A percentile compares a stretch with the other conserved stretches of the same genome.
Conservation (phyloP, 495 filamentous ascomycete species). For the Podospora conica region DNA sequence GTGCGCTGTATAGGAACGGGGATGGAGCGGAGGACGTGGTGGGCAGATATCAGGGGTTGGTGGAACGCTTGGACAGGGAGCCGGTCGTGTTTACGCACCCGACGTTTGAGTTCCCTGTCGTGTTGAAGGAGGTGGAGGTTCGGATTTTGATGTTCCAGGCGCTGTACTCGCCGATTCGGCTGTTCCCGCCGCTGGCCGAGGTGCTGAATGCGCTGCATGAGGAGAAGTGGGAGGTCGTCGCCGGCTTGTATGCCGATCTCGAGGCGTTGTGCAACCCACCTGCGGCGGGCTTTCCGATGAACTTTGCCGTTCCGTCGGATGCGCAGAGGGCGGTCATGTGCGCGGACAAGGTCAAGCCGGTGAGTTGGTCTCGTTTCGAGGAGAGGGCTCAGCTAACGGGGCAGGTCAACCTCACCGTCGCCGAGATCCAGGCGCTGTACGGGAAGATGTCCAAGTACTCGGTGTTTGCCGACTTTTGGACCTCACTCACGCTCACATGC, state of each 20-base stretch:
- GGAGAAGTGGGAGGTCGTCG: conserved; percentile 5
- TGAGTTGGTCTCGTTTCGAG: conserved; percentile 3
- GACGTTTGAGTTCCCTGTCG: conserved; percentile 25
- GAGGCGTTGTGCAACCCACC: conserved; percentile 29
- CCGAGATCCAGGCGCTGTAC: conserved; percentile 29
- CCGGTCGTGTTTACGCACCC: conserved; percentile 43
- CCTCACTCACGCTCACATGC: conserved; percentile 36
- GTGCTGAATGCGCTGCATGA: conserved; percentile 25
- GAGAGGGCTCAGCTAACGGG: background rate
- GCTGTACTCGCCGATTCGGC: conserved; percentile 31
- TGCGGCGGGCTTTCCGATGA: conserved; percentile 22
- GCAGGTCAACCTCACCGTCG: conserved; percentile 35
- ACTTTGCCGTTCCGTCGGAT: conserved; percentile 42
- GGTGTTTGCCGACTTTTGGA: conserved; percentile 43
- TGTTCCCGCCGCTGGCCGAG: conserved; percentile 28
- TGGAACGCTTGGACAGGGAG: conserved; percentile 35
- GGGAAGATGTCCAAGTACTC: conserved; percentile 32
- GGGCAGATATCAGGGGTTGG: conserved; percentile 33
- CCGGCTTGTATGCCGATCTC: conserved; percentile 15
- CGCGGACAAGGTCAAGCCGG: conserved; percentile 38
- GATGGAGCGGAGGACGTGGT: conserved; percentile 38
- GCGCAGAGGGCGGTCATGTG: conserved; percentile 41
- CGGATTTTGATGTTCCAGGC: conserved; percentile 30
- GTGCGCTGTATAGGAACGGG: conserved; percentile 31
- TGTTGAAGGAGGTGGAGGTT: conserved; percentile 30